phyloP scores from a whole-genome alignment of 768 basidiomycete genomes.

The Sutorius australiensis region DNA sequence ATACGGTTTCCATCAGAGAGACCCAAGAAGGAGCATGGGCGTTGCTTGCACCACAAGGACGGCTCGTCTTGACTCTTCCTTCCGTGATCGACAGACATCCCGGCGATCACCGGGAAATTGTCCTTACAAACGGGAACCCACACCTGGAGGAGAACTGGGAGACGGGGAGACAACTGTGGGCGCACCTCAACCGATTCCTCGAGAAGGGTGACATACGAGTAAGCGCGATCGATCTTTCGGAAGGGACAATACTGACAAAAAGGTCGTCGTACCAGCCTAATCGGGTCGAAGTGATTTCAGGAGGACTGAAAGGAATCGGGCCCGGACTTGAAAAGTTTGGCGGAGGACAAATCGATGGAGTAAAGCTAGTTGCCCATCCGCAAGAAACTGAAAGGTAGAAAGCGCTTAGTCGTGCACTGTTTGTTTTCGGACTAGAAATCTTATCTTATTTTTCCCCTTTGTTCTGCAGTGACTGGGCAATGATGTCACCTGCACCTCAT shows the following conservation, averaged over 20 bases:
- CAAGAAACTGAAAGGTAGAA: slow-evolving; percentile 41
- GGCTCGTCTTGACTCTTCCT: slow-evolving; percentile 33
- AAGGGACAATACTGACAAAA: neutral
- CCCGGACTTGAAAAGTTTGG: slow-evolving; percentile 41
- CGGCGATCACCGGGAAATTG: slow-evolving; percentile 26
- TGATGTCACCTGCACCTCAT: slow-evolving; percentile 14
- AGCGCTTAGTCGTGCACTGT: slow-evolving; percentile 14
- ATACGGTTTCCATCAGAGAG: slow-evolving; percentile 36
- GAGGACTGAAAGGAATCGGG: slow-evolving; percentile 41
- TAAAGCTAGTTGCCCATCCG: slow-evolving; percentile 43
- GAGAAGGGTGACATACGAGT: slow-evolving; percentile 33
- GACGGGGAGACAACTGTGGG: slow-evolving; percentile 31
- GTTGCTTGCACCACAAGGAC: slow-evolving; percentile 37
- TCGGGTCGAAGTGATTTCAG: slow-evolving; percentile 37
- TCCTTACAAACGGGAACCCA: slow-evolving; percentile 33
- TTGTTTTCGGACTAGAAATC: slow-evolving; percentile 24
- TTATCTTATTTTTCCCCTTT: slow-evolving; percentile 16
- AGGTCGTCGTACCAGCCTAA: slow-evolving; percentile 36
- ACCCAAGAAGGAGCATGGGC: slow-evolving; percentile 38
- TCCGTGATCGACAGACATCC: slow-evolving; percentile 29
- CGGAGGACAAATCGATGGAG: slow-evolving; percentile 39
- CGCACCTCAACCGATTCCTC: slow-evolving; percentile 25
- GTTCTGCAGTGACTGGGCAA: slow-evolving; percentile 21
- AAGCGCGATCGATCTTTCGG: slow-evolving; percentile 1
- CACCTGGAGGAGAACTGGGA: slow-evolving; percentile 34